Base-by-base conservation (phyloP, 2,329 filamentous ascomycete species). In the Aureobasidium sp. region DNA sequence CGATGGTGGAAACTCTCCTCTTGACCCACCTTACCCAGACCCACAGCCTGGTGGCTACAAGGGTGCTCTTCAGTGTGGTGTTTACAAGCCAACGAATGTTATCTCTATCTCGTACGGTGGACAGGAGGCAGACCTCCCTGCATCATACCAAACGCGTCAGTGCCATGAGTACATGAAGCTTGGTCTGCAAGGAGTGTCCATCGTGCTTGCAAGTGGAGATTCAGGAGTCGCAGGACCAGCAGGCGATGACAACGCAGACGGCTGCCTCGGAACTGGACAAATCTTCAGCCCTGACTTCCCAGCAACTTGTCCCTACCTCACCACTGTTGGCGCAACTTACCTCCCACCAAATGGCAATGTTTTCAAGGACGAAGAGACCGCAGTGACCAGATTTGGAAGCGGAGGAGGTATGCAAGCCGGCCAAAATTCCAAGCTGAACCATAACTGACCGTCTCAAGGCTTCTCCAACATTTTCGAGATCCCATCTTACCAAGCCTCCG, bases 111-210 rank as follows among this genome's bases (percentile, higher is more conserved):
- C 81, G 3, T 86, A 86, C 69, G 81, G 81, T 59, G 81, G 79
- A 44, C 76, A 79, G 42, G 83, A 86, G 71, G 81, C 86, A 68
- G 80, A 78, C 4, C 75, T 88, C 0, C 86, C 86, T 0, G 68
- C 74, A 3, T 77, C 78, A 21, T 89, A 87, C 67, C 81, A 83
- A 16, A 73, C 75, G 48, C 79, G 79, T 45, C 83, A 87, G 16
- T 88, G 86, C 76, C 79, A 82, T 65, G 74, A 85, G 67, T 85
- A 87, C 67, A 83, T 81, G 60, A 79, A 86, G 66, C 81, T 88
- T 53, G 85, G 84, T 15, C 79, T 83, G 1, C 82, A 85, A 47
- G 86, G 86, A 15, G 80, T 86, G 5, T 82, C 82, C 1, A 76
- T 88, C 11, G 73, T 88, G 34, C 83, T 84, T 64, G 79, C 83